Percentiles rank a stretch among this genome's conserved stretches.
Evolutionary conservation across 805 yeast species (phyloP).

Genomic region (Hanseniaspora lindneri): DNA sequence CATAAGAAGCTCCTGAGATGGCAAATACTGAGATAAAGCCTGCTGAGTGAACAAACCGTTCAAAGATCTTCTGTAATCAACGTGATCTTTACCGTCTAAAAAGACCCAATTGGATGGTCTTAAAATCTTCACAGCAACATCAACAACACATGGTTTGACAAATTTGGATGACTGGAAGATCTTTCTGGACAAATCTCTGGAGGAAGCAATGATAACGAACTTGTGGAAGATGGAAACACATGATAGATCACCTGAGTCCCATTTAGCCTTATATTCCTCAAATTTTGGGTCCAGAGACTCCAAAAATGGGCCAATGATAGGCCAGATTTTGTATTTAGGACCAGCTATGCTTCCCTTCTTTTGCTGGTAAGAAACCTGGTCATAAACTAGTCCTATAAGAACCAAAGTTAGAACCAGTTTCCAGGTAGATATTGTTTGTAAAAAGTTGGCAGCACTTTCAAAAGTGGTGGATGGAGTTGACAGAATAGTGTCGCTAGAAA

Average conservation of each 20-base stretch:
- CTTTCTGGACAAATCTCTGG: constrained; percentile 79
- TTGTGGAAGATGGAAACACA: constrained; percentile 98
- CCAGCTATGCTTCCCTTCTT: constrained; percentile 87
- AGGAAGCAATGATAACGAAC: constrained; percentile 86
- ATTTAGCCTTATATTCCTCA: constrained; percentile 81
- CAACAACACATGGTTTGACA: constrained; percentile 96
- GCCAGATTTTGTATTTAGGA: constrained; percentile 79
- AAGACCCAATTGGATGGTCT: constrained; percentile 98
- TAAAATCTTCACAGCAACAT: constrained; percentile 84
- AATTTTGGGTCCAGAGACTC: constrained; percentile 92
- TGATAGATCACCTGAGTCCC: constrained; percentile 88
- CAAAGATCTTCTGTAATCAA: constrained; percentile 80
- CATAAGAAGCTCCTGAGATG: constrained; percentile 73
- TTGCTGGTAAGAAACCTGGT: constrained; percentile 65
- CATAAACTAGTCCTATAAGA: constrained; percentile 45
- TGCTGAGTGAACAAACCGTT: constrained; percentile 78
- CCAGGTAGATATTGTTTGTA: constrained; percentile 39
- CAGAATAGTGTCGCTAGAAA: constrained; percentile 7
- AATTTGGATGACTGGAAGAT: constrained; percentile 71
- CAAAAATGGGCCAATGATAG: constrained; percentile 89
- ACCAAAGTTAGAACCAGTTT: constrained; percentile 39
- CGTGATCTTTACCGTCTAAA: constrained; percentile 88
- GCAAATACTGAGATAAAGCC: constrained; percentile 75
- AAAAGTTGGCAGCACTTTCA: constrained; percentile 17
- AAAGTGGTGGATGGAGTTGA: neutral